These are phyloP conservation scores for Pinus tabuliformis DNA, from an alignment of 75 land plant species.

Conservation along the genomic window DNA sequence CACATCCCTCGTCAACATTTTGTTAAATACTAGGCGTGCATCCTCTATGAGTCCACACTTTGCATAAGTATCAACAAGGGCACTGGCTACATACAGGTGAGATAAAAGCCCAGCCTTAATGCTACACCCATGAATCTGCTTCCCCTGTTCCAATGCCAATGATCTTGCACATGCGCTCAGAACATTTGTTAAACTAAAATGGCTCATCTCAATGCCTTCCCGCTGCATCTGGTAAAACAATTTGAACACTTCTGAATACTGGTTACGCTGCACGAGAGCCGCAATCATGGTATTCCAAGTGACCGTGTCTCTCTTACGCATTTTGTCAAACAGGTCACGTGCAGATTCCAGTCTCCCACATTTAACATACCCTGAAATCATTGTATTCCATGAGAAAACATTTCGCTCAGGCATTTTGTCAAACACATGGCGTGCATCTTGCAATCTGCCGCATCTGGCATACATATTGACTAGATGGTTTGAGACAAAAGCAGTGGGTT, in stretches of 20 bases:
- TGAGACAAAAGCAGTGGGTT: constrained; percentile 15
- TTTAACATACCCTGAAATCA: constrained; percentile 19
- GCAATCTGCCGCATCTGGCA: constrained; percentile 24
- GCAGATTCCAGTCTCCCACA: constrained; percentile 22
- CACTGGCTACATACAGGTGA: constrained; percentile 11
- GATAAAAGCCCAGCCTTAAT: constrained; percentile 34
- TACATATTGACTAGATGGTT: constrained; percentile 39
- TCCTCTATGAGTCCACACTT: constrained; percentile 8
- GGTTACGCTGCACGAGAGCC: constrained; percentile 26
- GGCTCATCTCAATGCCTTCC: not conserved
- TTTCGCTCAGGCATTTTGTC: constrained; percentile 32
- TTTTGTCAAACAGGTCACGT: constrained; percentile 27
- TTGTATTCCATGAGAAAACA: constrained; percentile 30
- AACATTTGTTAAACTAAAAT: constrained; percentile 26
- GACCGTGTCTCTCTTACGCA: constrained; percentile 24
- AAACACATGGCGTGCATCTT: constrained; percentile 22
- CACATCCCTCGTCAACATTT: constrained; percentile 7
- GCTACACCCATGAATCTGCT: constrained; percentile 26
- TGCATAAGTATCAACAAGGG: constrained; percentile 25
- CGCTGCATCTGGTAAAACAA: constrained; percentile 13
- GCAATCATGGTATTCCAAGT: constrained; percentile 52
- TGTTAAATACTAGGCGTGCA: constrained; percentile 17
- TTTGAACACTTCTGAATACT: constrained; percentile 18
- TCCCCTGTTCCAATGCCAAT: constrained; percentile 10
- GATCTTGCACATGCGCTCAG: constrained; percentile 36